Evolutionary conservation across 257 asterid genomes (phyloP).

Genomic region (Avicennia marina): DNA sequence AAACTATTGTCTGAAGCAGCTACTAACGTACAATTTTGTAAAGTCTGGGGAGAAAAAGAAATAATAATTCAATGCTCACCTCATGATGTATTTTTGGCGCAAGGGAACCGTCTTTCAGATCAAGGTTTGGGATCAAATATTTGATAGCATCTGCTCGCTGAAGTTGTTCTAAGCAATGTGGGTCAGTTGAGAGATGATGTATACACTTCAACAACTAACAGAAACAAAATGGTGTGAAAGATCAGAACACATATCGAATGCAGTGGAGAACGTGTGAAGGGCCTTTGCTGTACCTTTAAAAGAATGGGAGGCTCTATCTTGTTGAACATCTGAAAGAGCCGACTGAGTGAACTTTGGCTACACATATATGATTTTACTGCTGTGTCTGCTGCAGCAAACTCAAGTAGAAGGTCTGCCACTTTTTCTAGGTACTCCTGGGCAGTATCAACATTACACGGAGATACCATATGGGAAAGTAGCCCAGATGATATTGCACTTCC

Average conservation of each 20-base stretch:
- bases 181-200: slow-evolving; percentile 70
- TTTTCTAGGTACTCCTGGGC: slow-evolving; percentile 91
- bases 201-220: slow-evolving; percentile 64
- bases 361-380: slow-evolving; percentile 95
- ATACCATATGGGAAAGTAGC: slow-evolving; percentile 73
- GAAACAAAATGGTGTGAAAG: slow-evolving; percentile 7
- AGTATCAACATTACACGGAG: slow-evolving; percentile 94
- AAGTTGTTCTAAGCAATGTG: slow-evolving; percentile 70
- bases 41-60: neutral
- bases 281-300: slow-evolving; percentile 44
- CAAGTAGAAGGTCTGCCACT: slow-evolving; percentile 96
- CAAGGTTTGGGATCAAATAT: slow-evolving; percentile 74
- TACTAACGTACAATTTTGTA: no score
- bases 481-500: slow-evolving; percentile 98
- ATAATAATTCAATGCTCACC: slow-evolving; percentile 31
- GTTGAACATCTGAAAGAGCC: slow-evolving; percentile 90
- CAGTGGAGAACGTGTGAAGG: neutral
- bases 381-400: slow-evolving; percentile 90
- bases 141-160: slow-evolving; percentile 76
- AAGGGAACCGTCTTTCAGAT: slow-evolving; percentile 59
- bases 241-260: neutral
- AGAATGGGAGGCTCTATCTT: slow-evolving; percentile 69
- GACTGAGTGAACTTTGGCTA: slow-evolving; percentile 93
- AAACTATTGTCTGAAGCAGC: neutral
- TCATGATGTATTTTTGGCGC: slow-evolving; percentile 65